Percentiles rank a stretch among this genome's conserved stretches.
These are phyloP conservation scores for Hypoxylon sp. DNA, from an alignment of 2,329 filamentous ascomycete genomes.

Conservation along the genomic window DNA sequence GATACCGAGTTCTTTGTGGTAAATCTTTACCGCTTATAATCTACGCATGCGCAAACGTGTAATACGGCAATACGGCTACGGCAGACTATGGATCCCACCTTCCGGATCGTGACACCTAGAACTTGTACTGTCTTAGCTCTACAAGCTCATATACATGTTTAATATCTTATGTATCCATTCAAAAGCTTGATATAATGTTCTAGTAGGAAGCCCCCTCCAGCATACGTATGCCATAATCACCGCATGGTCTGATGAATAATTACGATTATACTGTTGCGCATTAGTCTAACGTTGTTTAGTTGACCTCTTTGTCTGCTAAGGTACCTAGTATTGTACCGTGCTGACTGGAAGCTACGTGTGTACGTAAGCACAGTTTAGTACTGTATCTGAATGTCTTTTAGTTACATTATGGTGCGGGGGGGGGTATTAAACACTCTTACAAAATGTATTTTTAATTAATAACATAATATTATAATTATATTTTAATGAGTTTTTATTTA, in stretches of 20 bases:
- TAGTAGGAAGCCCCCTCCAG: neutral
- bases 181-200: neutral
- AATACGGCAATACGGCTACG: slow-evolving; percentile 17
- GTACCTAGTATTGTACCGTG: neutral
- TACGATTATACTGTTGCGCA: no score
- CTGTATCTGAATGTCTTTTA: slow-evolving; percentile 3
- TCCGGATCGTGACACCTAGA: neutral
- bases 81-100: slow-evolving; percentile 13
- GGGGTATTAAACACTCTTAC: no score
- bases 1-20: slow-evolving; percentile 7
- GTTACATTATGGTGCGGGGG: no score
- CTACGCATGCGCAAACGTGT: slow-evolving; percentile 10
- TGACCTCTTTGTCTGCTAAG: neutral
- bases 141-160: neutral
- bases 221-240: neutral
- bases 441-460: no score
- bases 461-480: no score
- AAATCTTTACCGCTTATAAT: slow-evolving; percentile 29
- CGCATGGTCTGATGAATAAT: no score
- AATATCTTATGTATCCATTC: neutral
- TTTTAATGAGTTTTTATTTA: no score
- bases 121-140: neutral
- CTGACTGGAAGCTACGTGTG: neutral
- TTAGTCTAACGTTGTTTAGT: neutral
- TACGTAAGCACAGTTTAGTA: neutral